Conservation (phyloP, 805 yeast species). For the Grigorovia jiainica region DNA sequence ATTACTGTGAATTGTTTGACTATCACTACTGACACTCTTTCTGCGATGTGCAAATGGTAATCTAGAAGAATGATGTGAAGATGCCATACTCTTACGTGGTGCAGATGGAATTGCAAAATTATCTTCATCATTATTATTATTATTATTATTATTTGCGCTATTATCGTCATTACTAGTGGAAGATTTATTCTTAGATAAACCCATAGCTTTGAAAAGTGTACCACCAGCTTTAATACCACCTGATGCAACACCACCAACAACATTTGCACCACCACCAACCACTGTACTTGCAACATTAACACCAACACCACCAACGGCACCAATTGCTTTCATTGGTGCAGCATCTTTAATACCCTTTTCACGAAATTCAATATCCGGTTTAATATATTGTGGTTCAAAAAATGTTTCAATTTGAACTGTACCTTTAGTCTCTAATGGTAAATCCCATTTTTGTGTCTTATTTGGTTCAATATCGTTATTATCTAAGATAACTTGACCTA, state of each 20-base stretch:
- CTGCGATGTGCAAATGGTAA: not conserved
- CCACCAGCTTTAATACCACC: conserved; percentile 45
- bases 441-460: conserved; percentile 36
- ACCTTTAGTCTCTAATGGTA: conserved; percentile 58
- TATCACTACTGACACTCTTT: not conserved
- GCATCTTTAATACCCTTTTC: conserved; percentile 32
- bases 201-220: conserved; percentile 28
- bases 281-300: conserved; percentile 32
- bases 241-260: conserved; percentile 32
- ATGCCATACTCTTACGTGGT: too few species aligned
- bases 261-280: conserved; percentile 25
- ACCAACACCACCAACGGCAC: conserved; percentile 30
- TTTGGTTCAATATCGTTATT: conserved; percentile 40
- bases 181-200: conserved; percentile 6
- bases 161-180: conserved; percentile 11
- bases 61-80: too few species aligned
- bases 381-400: conserved; percentile 56
- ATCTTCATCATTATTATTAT: not conserved
- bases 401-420: conserved; percentile 40
- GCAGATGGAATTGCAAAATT: too few species aligned
- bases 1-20: not conserved
- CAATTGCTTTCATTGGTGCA: conserved; percentile 40
- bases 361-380: conserved; percentile 46
- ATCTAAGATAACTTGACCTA: conserved; percentile 47
- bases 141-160: conserved; percentile 41